phyloP scores from a whole-genome alignment of 306 rosid species.

The Prinsepia uniflora region DNA sequence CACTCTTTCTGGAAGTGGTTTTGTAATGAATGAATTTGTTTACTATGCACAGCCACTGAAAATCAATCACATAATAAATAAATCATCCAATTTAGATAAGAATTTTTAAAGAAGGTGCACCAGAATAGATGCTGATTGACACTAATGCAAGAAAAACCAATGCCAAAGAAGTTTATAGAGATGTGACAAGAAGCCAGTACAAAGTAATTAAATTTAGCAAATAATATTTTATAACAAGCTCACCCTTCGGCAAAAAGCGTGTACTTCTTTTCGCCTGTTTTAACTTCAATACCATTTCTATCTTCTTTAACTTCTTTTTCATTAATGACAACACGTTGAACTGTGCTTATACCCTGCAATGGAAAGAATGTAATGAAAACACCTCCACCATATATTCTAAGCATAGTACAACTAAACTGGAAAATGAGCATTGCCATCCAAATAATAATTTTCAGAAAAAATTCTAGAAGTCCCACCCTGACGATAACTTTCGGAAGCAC shows the following conservation, averaged over 20 bases:
- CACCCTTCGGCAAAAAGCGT: conserved; percentile 84
- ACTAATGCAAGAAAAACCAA: neutral
- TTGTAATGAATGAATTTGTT: neutral
- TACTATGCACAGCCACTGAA: neutral
- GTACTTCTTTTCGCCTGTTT: conserved; percentile 37
- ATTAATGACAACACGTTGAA: conserved; percentile 65
- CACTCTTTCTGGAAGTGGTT: neutral
- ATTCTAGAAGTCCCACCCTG: conserved; percentile 45
- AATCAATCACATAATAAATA: neutral
- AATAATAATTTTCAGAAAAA: conserved; percentile 19
- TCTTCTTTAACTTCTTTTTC: conserved; percentile 42
- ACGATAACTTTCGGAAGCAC: conserved; percentile 70
- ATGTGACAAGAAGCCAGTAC: neutral
- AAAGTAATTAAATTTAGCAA: neutral
- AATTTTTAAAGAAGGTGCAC: neutral
- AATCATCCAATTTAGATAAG: neutral
- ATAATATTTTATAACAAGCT: conserved; percentile 35
- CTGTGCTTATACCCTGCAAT: conserved; percentile 76
- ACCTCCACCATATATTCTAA: conserved; percentile 7
- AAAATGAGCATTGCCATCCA: neutral
- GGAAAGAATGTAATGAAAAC: conserved; percentile 18
- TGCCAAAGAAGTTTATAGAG: conserved; percentile 2
- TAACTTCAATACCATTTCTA: conserved; percentile 28
- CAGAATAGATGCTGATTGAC: neutral
- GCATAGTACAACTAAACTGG: conserved; percentile 10